Evolutionary conservation across 208 protist genomes (phyloP).

Genomic region (Leishmania martiniquensis): DNA sequence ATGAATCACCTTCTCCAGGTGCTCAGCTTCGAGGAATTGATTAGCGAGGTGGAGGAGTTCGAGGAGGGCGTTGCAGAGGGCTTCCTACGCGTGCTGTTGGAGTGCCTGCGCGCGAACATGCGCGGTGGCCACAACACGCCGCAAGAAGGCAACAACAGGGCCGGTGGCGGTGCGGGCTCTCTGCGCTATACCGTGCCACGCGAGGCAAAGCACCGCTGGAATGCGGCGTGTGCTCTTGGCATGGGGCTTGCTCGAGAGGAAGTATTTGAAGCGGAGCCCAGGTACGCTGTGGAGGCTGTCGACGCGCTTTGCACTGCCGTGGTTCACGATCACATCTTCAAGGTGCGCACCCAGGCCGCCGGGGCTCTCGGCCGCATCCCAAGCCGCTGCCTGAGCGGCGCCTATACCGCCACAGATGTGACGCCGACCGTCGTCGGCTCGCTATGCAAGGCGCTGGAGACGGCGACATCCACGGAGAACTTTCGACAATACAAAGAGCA

Average conservation of each 20-base stretch:
- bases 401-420: slow-evolving; percentile 44
- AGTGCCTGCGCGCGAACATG: slow-evolving; percentile 37
- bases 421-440: slow-evolving; percentile 50
- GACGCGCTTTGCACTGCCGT: slow-evolving; percentile 54
- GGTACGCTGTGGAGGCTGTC: slow-evolving; percentile 47
- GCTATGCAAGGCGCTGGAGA: slow-evolving; percentile 66
- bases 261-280: slow-evolving; percentile 76
- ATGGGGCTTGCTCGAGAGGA: slow-evolving; percentile 51
- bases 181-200: slow-evolving; percentile 21
- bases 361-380: slow-evolving; percentile 46
- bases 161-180: neutral
- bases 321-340: slow-evolving; percentile 72
- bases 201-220: slow-evolving; percentile 83
- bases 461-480: slow-evolving; percentile 49
- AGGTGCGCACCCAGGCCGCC: slow-evolving; percentile 84
- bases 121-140: slow-evolving; percentile 13
- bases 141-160: slow-evolving; percentile 5
- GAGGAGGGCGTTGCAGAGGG: slow-evolving; percentile 71
- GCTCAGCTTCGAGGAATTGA: slow-evolving; percentile 70
- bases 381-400: slow-evolving; percentile 28
- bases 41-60: slow-evolving; percentile 45
- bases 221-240: slow-evolving; percentile 75
- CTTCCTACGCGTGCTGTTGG: slow-evolving; percentile 62
- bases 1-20: slow-evolving; percentile 70
- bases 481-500: slow-evolving; percentile 77